Conservation (phyloP, 163 green algal species). For the Scenedesmus sp. region DNA sequence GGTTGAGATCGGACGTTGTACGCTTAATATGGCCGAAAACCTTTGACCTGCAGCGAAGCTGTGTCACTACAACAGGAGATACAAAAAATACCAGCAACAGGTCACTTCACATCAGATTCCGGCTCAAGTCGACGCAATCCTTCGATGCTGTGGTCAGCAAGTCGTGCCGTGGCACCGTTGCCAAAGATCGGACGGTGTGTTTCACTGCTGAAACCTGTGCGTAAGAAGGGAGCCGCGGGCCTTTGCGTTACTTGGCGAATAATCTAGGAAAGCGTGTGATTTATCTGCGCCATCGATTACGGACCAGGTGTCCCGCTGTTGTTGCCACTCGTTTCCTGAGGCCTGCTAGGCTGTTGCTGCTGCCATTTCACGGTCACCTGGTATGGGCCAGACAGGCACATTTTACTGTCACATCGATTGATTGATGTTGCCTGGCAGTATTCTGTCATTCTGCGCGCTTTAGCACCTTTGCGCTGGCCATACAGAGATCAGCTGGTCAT, state of each 20-base stretch:
- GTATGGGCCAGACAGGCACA: too few species aligned
- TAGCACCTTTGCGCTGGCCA: too few species aligned
- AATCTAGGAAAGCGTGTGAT: too few species aligned
- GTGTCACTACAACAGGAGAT: neutral
- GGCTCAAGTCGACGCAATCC: too few species aligned
- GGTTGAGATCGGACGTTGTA: too few species aligned
- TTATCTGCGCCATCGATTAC: neutral
- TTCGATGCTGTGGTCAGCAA: neutral
- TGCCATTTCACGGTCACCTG: too few species aligned
- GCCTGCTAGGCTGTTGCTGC: neutral
- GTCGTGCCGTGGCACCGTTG: neutral
- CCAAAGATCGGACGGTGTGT: neutral
- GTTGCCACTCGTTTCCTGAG: neutral
- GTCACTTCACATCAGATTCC: neutral
- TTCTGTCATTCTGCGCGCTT: too few species aligned
- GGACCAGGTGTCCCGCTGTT: neutral
- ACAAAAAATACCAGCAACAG: neutral
- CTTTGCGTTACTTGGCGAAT: neutral
- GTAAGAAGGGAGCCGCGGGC: neutral
- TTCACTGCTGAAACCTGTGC: slow-evolving; percentile 12
- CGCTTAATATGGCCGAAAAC: neutral
- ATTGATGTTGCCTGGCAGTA: too few species aligned
- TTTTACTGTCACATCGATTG: too few species aligned
- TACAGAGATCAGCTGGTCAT: too few species aligned
- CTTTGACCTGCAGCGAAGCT: neutral